Evolutionary conservation across 176 grass and related monocot species (phyloP).

Genomic region (Olyra latifolia): DNA sequence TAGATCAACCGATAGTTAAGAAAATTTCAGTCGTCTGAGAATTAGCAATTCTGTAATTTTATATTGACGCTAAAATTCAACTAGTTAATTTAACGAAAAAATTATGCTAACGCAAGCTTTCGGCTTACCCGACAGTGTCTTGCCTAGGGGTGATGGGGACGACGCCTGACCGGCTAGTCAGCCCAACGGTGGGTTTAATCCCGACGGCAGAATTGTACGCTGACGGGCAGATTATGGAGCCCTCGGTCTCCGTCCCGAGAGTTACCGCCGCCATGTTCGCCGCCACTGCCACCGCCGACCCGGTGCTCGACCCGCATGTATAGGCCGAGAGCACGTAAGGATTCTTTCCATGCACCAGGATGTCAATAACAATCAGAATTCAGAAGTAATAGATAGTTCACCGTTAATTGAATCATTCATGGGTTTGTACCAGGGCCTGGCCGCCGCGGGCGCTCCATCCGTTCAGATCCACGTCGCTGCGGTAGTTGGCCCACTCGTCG

Average conservation of each 20-base stretch:
- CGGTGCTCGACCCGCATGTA: constrained; percentile 46
- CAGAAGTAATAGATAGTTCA: no score
- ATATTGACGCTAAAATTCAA: no score
- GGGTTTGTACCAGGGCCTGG: neutral
- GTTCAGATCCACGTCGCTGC: neutral
- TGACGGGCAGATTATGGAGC: constrained; percentile 47
- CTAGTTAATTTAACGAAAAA: no score
- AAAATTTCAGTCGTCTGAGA: no score
- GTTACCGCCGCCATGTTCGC: constrained; percentile 57
- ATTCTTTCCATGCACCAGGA: constrained; percentile 18
- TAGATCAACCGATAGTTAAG: no score
- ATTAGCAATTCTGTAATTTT: no score
- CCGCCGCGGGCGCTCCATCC: constrained; percentile 47
- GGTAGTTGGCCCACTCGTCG: constrained; percentile 45
- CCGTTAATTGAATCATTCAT: no score
- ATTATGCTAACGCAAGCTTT: no score
- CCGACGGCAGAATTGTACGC: constrained; percentile 46
- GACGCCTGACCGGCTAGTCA: constrained; percentile 51
- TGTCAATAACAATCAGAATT: no score
- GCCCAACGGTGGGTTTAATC: constrained; percentile 53
- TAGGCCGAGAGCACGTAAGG: constrained; percentile 33
- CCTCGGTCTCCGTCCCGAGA: constrained; percentile 54
- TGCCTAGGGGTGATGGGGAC: constrained; percentile 36
- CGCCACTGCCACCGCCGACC: constrained; percentile 40
- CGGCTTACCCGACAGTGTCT: constrained; percentile 51